phyloP scores from a whole-genome alignment of 805 yeast genomes.

The Yarrowia deformans region DNA sequence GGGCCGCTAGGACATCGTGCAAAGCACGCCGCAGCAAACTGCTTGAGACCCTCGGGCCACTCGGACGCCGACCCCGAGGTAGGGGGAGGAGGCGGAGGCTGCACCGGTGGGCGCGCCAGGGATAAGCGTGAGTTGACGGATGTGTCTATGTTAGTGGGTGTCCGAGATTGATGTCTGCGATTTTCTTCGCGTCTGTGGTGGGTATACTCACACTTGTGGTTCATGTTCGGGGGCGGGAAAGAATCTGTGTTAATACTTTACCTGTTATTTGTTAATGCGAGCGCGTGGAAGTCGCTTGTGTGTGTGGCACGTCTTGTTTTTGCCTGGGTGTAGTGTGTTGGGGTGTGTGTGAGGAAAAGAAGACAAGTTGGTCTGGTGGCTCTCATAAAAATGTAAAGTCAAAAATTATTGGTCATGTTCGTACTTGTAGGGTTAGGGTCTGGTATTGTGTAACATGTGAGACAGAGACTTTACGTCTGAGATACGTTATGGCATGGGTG shows the following conservation, averaged over 20 bases:
- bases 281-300: not conserved
- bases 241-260: conserved; percentile 37
- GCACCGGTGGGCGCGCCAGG: conserved; percentile 18
- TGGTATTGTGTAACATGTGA: conserved; percentile 1
- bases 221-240: not conserved
- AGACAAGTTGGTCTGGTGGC: not conserved
- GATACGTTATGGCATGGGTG: not conserved
- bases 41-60: conserved; percentile 66
- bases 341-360: conserved; percentile 12
- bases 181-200: not conserved
- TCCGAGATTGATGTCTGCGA: not conserved
- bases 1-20: conserved; percentile 47
- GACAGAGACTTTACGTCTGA: too few relatives aligned
- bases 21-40: conserved; percentile 60
- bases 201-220: conserved; percentile 28
- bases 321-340: not conserved
- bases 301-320: not conserved
- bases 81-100: conserved; percentile 39
- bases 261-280: conserved; percentile 12
- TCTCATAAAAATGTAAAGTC: not conserved
- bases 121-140: conserved; percentile 29
- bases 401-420: not conserved
- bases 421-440: conserved; percentile 22
- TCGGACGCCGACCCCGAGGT: conserved; percentile 30
- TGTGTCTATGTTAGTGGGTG: conserved; percentile 18